phyloP scores from a whole-genome alignment of 2,329 filamentous ascomycete genomes.

The Pseudogymnoascus sp. region DNA sequence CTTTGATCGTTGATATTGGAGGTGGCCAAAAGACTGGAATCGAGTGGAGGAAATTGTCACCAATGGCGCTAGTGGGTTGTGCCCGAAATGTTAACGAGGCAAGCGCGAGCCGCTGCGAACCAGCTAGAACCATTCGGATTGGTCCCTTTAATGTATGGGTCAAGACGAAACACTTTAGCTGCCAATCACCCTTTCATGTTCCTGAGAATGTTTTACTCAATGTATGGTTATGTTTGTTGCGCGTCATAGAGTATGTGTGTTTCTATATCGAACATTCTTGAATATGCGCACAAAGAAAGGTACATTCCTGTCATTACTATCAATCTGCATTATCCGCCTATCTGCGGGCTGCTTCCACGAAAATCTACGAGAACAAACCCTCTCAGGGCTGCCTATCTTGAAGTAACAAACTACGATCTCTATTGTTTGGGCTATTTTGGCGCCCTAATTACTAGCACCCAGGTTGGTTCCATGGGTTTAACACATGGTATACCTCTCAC shows the following conservation, averaged over 20 bases:
- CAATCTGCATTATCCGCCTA: background rate
- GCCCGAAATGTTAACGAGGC: constrained; percentile 7
- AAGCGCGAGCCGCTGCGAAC: constrained; percentile 8
- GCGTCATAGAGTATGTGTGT: background rate
- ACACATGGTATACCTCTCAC: background rate
- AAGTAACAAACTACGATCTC: background rate
- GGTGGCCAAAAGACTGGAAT: constrained; percentile 8
- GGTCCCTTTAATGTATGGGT: constrained; percentile 5
- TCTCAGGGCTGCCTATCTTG: background rate
- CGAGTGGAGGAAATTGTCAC: constrained; percentile 7
- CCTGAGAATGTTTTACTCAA: background rate
- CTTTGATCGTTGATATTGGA: constrained; percentile 8
- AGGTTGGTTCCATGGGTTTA: background rate
- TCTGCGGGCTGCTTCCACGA: background rate
- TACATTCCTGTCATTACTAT: background rate
- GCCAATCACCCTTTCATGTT: background rate
- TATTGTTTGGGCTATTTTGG: background rate
- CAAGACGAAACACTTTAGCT: background rate
- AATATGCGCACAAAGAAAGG: background rate
- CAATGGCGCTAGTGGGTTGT: constrained; percentile 8
- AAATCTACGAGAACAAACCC: background rate
- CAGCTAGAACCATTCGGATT: constrained; percentile 6
- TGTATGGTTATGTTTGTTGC: background rate
- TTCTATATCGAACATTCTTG: background rate
- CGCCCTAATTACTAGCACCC: background rate